Conservation (phyloP, 129 eudicot species). For the Lonicera japonica region DNA sequence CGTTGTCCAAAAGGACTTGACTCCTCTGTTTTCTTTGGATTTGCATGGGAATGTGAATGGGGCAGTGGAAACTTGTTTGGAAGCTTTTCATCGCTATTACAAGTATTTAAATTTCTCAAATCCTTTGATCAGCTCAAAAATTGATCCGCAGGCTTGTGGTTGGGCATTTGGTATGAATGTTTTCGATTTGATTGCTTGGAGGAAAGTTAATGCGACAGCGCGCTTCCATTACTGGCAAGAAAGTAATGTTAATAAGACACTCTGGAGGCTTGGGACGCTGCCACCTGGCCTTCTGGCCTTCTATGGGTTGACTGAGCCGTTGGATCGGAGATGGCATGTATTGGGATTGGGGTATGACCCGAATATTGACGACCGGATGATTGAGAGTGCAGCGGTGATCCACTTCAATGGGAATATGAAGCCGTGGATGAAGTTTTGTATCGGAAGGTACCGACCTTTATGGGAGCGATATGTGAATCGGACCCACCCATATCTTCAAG, state of each 20-base stretch:
- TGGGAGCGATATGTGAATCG: constrained; percentile 70
- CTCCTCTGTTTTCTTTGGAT: constrained; percentile 75
- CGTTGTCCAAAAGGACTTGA: constrained; percentile 80
- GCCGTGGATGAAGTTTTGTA: constrained; percentile 84
- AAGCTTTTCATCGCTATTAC: constrained; percentile 76
- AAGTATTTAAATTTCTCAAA: constrained; percentile 80
- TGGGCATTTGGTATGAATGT: constrained; percentile 95
- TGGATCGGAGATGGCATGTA: constrained; percentile 95
- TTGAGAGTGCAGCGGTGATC: constrained; percentile 86
- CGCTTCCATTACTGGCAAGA: constrained; percentile 74
- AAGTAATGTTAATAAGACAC: constrained; percentile 47
- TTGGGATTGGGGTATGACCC: constrained; percentile 73
- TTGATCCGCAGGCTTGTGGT: constrained; percentile 93
- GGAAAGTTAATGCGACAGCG: constrained; percentile 57
- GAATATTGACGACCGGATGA: constrained; percentile 69
- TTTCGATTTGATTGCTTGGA: constrained; percentile 85
- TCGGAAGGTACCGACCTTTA: constrained; percentile 57
- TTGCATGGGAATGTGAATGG: constrained; percentile 91
- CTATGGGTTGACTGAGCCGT: constrained; percentile 81
- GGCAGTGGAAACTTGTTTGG: constrained; percentile 89
- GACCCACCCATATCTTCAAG: constrained; percentile 52
- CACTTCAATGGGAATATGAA: constrained; percentile 88
- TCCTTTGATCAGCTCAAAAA: constrained; percentile 70
- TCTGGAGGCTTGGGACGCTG: constrained; percentile 90
- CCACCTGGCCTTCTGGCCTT: constrained; percentile 84